These are phyloP conservation scores for Heritiera fomes DNA, from an alignment of 345 rosid genomes.

Conservation along the genomic window DNA sequence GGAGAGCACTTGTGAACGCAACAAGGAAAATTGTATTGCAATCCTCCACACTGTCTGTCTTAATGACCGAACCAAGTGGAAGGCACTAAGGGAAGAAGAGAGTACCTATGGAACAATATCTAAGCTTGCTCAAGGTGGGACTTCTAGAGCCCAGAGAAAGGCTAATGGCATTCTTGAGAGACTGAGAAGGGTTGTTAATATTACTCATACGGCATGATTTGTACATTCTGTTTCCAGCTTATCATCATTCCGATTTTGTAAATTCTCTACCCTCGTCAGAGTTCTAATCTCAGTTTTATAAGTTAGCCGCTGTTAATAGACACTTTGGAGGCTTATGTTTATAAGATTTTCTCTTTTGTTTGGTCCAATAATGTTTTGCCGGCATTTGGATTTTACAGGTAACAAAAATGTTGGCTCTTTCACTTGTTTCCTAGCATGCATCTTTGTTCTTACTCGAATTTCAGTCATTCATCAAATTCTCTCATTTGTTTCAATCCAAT, in stretches of 20 bases:
- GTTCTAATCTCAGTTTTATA: conserved; percentile 28
- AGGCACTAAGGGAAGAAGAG: conserved; percentile 80
- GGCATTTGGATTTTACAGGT: neutral
- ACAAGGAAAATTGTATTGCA: conserved; percentile 86
- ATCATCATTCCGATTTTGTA: conserved; percentile 35
- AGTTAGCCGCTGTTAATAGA: conserved; percentile 48
- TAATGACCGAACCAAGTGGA: conserved; percentile 77
- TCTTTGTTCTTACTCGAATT: neutral
- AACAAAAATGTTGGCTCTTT: neutral
- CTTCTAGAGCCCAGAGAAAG: conserved; percentile 93
- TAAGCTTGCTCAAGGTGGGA: conserved; percentile 75
- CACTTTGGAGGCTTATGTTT: conserved; percentile 10
- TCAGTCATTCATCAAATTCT: neutral
- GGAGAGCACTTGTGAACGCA: conserved; percentile 75
- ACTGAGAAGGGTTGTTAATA: conserved; percentile 62
- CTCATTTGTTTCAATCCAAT: neutral
- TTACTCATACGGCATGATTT: conserved; percentile 81
- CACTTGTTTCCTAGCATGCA: neutral
- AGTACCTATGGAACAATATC: conserved; percentile 58
- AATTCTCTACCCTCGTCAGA: conserved; percentile 35
- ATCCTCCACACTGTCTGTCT: conserved; percentile 68
- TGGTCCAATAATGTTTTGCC: neutral
- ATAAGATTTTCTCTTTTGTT: neutral
- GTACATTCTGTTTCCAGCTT: conserved; percentile 34
- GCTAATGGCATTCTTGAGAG: conserved; percentile 80